These are phyloP conservation scores for Endoconidiophora polonica DNA, from an alignment of 2,329 filamentous ascomycete species.

Conservation along the genomic window DNA sequence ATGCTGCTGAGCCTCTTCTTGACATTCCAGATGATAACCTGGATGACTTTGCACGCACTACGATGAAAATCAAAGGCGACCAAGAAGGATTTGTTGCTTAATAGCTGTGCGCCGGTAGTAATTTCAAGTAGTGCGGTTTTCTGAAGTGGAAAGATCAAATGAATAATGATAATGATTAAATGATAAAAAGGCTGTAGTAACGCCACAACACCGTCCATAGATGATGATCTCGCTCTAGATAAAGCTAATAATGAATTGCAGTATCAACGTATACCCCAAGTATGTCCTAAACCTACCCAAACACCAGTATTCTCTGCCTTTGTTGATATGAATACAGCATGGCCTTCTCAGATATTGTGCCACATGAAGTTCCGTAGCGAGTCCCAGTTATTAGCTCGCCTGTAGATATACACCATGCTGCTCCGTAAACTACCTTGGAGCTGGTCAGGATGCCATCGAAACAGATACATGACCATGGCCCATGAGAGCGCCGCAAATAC, in stretches of 20 bases:
- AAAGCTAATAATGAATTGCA: no score
- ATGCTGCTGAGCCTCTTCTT: background rate
- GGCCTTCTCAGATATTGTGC: conserved; percentile 50
- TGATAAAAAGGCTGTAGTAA: background rate
- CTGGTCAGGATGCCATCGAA: conserved; percentile 78
- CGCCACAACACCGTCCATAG: background rate
- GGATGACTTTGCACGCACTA: conserved; percentile 7
- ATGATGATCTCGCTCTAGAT: background rate
- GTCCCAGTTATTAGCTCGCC: conserved; percentile 80
- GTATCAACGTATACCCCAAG: no score
- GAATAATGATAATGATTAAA: background rate
- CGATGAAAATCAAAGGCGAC: background rate
- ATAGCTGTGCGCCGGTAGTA: conserved; percentile 1
- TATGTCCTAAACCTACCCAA: no score
- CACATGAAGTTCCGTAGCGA: conserved; percentile 67
- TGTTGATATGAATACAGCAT: no score
- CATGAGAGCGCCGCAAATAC: conserved; percentile 82
- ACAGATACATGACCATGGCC: conserved; percentile 91
- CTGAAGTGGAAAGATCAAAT: background rate
- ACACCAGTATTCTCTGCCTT: no score
- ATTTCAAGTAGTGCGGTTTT: background rate
- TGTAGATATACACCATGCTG: conserved; percentile 96
- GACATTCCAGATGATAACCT: background rate
- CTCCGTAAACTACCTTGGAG: conserved; percentile 80
- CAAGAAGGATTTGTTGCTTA: background rate